phyloP scores from a whole-genome alignment of 2,329 filamentous ascomycete species.

The Penicillium sp. region DNA sequence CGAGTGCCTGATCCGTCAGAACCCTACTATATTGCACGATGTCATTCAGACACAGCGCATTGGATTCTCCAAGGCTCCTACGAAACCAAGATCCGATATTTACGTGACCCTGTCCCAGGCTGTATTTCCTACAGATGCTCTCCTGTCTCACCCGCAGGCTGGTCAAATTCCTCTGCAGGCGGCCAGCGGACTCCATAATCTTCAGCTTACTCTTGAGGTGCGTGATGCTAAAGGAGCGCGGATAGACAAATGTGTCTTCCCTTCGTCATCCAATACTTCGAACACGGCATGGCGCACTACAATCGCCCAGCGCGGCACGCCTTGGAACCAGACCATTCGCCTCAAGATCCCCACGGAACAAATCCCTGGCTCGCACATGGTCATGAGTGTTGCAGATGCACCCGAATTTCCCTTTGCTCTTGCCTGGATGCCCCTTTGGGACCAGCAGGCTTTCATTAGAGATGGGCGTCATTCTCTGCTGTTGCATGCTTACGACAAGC shows the following conservation, averaged over 20 bases:
- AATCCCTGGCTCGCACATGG: constrained; percentile 78
- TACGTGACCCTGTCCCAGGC: constrained; percentile 84
- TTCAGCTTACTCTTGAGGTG: constrained; percentile 88
- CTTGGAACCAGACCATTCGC: constrained; percentile 85
- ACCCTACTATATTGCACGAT: constrained; percentile 81
- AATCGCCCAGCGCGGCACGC: constrained; percentile 72
- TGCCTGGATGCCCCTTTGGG: constrained; percentile 92
- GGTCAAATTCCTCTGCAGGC: constrained; percentile 75
- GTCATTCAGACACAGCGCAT: constrained; percentile 82
- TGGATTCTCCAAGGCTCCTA: constrained; percentile 89
- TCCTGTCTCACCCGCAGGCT: constrained; percentile 68
- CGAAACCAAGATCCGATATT: constrained; percentile 86
- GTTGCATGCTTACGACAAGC: constrained; percentile 88
- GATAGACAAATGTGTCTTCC: constrained; percentile 83
- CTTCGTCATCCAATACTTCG: constrained; percentile 75
- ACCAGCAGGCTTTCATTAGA: constrained; percentile 80
- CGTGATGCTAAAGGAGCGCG: constrained; percentile 74
- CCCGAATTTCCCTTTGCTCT: constrained; percentile 87
- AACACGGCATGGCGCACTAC: constrained; percentile 87
- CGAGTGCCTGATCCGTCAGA: constrained; percentile 77
- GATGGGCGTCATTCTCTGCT: constrained; percentile 80
- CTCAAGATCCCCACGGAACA: constrained; percentile 76
- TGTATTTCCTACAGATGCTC: constrained; percentile 66
- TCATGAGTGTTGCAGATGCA: constrained; percentile 84
- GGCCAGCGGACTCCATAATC: constrained; percentile 65